Evolutionary conservation across 2,329 filamentous ascomycete species (phyloP).

Genomic region (Colletotrichum sp.): DNA sequence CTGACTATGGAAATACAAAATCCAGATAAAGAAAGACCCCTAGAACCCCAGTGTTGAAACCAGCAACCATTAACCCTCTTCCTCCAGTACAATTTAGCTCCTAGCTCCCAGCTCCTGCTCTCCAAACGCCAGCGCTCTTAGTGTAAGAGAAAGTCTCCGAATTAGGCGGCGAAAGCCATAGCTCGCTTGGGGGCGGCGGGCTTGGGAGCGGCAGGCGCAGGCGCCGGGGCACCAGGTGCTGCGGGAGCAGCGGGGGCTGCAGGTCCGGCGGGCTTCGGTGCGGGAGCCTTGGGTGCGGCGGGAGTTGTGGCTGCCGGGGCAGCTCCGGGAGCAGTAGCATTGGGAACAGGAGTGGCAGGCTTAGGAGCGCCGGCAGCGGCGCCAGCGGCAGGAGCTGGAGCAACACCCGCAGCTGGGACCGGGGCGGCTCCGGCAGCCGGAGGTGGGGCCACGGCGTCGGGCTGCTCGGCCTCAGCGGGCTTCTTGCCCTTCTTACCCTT

Average conservation of each 20-base stretch:
- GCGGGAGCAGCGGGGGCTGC: not conserved
- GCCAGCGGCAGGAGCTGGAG: not conserved
- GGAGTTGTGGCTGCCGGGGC: not conserved
- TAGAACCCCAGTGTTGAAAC: not conserved
- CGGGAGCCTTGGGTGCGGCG: not conserved
- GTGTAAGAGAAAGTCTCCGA: not conserved
- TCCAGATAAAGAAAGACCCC: not conserved
- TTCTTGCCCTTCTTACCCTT: conserved; percentile 10
- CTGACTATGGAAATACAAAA: not conserved
- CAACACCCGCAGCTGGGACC: not conserved
- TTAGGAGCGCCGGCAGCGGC: not conserved
- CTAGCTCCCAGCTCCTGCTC: not conserved
- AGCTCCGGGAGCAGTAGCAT: not conserved
- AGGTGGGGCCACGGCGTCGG: not conserved
- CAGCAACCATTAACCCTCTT: not conserved
- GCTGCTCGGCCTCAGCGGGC: not conserved
- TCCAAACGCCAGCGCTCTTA: not conserved
- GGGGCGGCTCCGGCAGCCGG: not conserved
- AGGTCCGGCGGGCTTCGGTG: not conserved
- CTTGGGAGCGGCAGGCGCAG: not conserved
- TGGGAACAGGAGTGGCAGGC: not conserved
- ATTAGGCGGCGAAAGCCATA: not conserved
- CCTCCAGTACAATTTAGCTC: not conserved
- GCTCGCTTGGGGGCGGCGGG: not conserved
- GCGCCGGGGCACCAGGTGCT: not conserved